Evolutionary conservation across 495 filamentous ascomycete species (phyloP).

Genomic region (Penicillium arizonense): DNA sequence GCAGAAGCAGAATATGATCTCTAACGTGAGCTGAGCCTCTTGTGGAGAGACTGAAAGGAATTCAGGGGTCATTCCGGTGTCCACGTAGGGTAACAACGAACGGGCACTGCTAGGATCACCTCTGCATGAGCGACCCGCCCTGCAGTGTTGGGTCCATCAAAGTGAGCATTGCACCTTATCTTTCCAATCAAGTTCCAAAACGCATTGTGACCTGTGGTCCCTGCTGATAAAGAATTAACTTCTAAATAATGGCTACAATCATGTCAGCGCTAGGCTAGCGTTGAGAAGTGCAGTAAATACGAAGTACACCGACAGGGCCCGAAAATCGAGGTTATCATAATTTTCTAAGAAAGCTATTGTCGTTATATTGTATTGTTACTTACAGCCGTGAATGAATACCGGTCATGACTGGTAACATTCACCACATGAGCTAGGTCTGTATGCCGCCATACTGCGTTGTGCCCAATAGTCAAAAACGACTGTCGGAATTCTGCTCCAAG

Average conservation of each 20-base stretch:
- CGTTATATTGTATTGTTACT: constrained; percentile 5
- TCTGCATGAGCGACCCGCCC: constrained; percentile 5
- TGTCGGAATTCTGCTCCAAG: background rate
- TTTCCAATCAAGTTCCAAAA: constrained; percentile 7
- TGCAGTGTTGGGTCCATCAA: constrained; percentile 6
- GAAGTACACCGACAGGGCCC: constrained; percentile 1
- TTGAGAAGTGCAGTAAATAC: constrained; percentile 3
- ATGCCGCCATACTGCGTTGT: background rate
- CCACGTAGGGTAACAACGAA: constrained; percentile 9
- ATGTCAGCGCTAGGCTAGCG: constrained; percentile 6
- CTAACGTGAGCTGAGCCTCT: constrained; percentile 3
- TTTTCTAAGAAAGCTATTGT: background rate
- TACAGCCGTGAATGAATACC: constrained; percentile 4
- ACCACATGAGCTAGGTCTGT: background rate
- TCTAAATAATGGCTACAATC: background rate
- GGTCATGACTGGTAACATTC: constrained; percentile 3
- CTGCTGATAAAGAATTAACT: background rate
- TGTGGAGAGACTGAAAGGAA: background rate
- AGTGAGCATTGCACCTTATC: constrained; percentile 14
- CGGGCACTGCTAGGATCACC: background rate
- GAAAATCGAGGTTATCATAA: constrained; percentile 7
- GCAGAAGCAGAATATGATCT: constrained; percentile 1
- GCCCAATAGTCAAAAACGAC: background rate
- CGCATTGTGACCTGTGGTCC: background rate
- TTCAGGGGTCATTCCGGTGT: background rate